Conservation (phyloP, 495 filamentous ascomycete species). For the Astrothelium macrocarpum region DNA sequence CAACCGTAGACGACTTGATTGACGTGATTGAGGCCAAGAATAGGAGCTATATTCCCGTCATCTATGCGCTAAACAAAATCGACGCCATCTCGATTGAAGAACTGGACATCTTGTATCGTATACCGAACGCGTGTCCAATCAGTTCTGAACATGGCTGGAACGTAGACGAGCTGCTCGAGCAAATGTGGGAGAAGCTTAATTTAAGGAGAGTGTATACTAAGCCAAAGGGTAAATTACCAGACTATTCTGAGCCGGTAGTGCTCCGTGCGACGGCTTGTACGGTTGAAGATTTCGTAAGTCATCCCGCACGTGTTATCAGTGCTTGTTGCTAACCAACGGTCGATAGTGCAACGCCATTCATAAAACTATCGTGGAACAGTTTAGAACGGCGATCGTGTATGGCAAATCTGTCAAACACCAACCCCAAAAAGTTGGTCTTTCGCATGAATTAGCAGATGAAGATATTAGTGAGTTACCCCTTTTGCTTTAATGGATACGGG, state of each 20-base stretch:
- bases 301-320: background rate
- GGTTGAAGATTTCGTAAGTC: constrained; percentile 90
- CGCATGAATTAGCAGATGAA: constrained; percentile 88
- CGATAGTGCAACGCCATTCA: constrained; percentile 90
- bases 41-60: constrained; percentile 90
- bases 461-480: constrained; percentile 52
- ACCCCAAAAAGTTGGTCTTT: constrained; percentile 86
- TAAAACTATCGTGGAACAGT: constrained; percentile 89
- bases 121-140: constrained; percentile 93
- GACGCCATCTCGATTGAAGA: constrained; percentile 97
- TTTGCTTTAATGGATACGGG: background rate
- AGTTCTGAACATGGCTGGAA: constrained; percentile 99
- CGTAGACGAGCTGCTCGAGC: constrained; percentile 88
- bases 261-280: constrained; percentile 71
- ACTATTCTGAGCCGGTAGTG: constrained; percentile 88
- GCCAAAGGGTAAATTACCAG: constrained; percentile 88
- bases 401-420: constrained; percentile 98
- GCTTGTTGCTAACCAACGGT: constrained; percentile 2
- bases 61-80: constrained; percentile 98
- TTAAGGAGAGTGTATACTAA: constrained; percentile 93
- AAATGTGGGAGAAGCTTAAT: constrained; percentile 96
- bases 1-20: constrained; percentile 83
- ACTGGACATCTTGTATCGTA: constrained; percentile 88
- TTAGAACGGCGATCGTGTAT: constrained; percentile 91
- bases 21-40: constrained; percentile 93